These are phyloP conservation scores for Gynochthodes officinalis DNA, from an alignment of 257 asterid species.

Conservation along the genomic window DNA sequence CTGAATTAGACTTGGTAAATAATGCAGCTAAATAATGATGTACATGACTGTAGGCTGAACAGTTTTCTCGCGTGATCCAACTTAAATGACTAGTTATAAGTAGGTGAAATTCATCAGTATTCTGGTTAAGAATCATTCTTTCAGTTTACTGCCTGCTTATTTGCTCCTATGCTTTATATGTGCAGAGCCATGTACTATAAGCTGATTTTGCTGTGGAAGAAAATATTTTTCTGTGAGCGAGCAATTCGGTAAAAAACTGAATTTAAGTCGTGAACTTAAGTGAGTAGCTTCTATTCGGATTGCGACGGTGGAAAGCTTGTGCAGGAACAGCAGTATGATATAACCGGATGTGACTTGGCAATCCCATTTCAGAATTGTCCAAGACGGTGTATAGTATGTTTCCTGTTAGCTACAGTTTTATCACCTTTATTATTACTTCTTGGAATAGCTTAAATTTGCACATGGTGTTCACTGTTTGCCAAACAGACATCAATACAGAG, in stretches of 20 bases:
- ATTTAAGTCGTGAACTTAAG: too few relatives aligned
- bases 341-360: background rate
- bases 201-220: background rate
- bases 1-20: constrained; percentile 6
- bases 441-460: background rate
- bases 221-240: background rate
- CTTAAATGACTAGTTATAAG: background rate
- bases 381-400: background rate
- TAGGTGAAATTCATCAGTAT: background rate
- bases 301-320: background rate
- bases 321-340: constrained; percentile 4
- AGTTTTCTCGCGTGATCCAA: background rate
- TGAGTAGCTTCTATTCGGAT: background rate
- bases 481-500: constrained; percentile 5
- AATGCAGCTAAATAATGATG: background rate
- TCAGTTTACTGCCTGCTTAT: background rate
- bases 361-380: constrained; percentile 7
- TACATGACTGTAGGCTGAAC: background rate
- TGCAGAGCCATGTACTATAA: background rate
- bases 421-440: background rate
- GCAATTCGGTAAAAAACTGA: background rate
- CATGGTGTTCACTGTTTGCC: background rate
- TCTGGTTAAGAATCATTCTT: background rate
- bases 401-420: background rate
- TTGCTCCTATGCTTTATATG: too few relatives aligned